phyloP scores from a whole-genome alignment of 2,329 filamentous ascomycete genomes.

The Neonectria magnoliae region DNA sequence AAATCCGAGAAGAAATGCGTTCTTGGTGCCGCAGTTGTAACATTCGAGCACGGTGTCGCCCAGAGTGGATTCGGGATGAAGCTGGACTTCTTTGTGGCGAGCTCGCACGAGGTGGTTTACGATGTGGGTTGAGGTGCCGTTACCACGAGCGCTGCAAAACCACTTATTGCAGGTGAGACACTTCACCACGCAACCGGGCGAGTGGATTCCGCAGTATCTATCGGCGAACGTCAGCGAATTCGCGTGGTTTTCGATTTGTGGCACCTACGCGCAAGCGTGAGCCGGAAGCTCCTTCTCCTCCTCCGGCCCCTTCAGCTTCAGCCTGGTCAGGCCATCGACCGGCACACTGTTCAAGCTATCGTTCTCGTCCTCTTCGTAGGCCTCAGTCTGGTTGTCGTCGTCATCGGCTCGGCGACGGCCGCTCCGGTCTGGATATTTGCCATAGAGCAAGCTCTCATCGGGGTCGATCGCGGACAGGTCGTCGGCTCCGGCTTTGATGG shows the following conservation, averaged over 20 bases:
- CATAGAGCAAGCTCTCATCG: constrained; percentile 84
- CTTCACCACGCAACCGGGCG: constrained; percentile 93
- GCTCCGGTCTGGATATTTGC: constrained; percentile 69
- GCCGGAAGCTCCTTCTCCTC: constrained; percentile 91
- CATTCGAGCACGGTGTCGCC: constrained; percentile 97
- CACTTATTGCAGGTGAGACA: constrained; percentile 96
- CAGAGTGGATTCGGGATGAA: constrained; percentile 91
- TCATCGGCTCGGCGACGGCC: constrained; percentile 80
- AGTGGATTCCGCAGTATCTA: constrained; percentile 97
- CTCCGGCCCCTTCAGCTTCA: constrained; percentile 67
- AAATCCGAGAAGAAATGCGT: constrained; percentile 96
- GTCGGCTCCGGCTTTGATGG: constrained; percentile 88
- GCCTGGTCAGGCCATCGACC: constrained; percentile 76
- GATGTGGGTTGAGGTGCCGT: constrained; percentile 96
- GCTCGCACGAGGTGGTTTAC: constrained; percentile 98
- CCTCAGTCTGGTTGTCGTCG: constrained; percentile 89
- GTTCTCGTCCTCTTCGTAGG: constrained; percentile 83
- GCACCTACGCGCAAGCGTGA: constrained; percentile 92
- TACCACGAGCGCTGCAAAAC: constrained; percentile 98
- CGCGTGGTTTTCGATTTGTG: constrained; percentile 13
- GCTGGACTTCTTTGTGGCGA: constrained; percentile 97
- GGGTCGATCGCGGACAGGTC: constrained; percentile 75
- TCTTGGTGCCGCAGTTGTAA: constrained; percentile 99
- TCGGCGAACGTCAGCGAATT: constrained; percentile 38
- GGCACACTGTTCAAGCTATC: constrained; percentile 82